These are phyloP conservation scores for Penicillium capsulatum DNA, from an alignment of 2,329 filamentous ascomycete genomes.

Conservation along the genomic window DNA sequence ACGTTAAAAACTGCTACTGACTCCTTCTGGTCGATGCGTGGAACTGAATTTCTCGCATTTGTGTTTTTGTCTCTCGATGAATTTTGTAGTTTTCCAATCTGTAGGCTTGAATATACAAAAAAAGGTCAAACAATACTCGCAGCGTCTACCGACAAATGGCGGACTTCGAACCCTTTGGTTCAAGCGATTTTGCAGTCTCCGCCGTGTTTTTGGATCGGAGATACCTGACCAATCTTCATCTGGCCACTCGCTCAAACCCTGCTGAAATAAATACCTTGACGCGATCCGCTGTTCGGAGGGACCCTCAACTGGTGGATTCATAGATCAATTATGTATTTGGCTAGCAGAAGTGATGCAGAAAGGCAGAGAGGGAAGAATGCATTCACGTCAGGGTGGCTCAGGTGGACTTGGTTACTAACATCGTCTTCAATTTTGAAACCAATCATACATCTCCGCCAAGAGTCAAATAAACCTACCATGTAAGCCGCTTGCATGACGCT, in stretches of 20 bases:
- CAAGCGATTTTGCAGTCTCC: conserved; percentile 21
- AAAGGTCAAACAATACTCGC: neutral
- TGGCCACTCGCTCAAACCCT: conserved; percentile 1
- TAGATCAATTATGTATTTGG: neutral
- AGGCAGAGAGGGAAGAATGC: neutral
- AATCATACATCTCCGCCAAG: neutral
- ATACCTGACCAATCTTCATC: conserved; percentile 17
- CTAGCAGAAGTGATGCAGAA: neutral
- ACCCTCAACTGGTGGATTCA: conserved; percentile 4
- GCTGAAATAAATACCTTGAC: conserved; percentile 1
- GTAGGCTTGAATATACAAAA: conserved; percentile 2
- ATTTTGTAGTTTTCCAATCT: conserved; percentile 1
- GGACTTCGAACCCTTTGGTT: conserved; percentile 18
- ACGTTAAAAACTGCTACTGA: too few relatives aligned
- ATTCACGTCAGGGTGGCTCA: neutral
- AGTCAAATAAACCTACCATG: neutral
- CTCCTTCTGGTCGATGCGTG: neutral
- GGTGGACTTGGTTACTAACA: conserved; percentile 1
- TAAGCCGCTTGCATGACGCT: conserved; percentile 2
- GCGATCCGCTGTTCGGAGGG: conserved; percentile 3
- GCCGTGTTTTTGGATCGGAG: conserved; percentile 11
- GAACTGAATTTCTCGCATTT: neutral
- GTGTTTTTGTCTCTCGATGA: neutral
- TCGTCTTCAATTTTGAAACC: neutral
- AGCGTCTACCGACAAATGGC: neutral